phyloP scores from a whole-genome alignment of 257 asterid genomes.

The Leonotis leonurus region DNA sequence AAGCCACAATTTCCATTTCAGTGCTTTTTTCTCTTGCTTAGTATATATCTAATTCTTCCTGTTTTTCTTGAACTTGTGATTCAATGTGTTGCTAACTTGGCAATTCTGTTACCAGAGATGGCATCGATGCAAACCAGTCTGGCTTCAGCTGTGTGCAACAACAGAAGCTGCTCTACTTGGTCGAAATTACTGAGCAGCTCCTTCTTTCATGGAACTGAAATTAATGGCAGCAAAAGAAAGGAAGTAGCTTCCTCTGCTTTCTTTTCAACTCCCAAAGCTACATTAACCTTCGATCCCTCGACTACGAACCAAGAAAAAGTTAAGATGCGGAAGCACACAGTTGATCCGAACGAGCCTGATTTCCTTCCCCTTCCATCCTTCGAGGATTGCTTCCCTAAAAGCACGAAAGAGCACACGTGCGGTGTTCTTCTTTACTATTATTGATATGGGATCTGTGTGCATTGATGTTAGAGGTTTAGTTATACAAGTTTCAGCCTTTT shows the following conservation, averaged over 20 bases:
- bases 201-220: conserved; percentile 47
- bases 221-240: conserved; percentile 28
- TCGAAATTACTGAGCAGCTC: conserved; percentile 38
- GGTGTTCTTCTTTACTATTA: conserved; percentile 1
- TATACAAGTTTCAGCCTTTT: too few species aligned
- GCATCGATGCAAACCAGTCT: conserved; percentile 67
- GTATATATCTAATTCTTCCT: not conserved
- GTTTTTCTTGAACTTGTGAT: not conserved
- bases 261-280: conserved; percentile 43
- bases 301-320: conserved; percentile 36
- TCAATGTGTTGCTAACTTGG: not conserved
- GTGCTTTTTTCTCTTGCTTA: not conserved
- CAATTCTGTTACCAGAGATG: conserved; percentile 35
- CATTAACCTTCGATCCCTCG: conserved; percentile 74
- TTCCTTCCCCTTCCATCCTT: conserved; percentile 92
- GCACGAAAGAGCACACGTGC: conserved; percentile 82
- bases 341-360: conserved; percentile 83
- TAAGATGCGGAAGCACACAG: conserved; percentile 73
- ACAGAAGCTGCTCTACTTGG: conserved; percentile 37
- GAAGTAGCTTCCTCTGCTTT: conserved; percentile 23
- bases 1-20: too few species aligned
- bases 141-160: conserved; percentile 59
- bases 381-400: conserved; percentile 87
- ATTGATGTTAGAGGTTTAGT: too few species aligned
- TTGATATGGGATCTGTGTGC: conserved; percentile 2